Evolutionary conservation across 306 rosid species (phyloP), one percentile per base, ranked within the genome.

Genomic region (Rubus idaeus): DNA sequence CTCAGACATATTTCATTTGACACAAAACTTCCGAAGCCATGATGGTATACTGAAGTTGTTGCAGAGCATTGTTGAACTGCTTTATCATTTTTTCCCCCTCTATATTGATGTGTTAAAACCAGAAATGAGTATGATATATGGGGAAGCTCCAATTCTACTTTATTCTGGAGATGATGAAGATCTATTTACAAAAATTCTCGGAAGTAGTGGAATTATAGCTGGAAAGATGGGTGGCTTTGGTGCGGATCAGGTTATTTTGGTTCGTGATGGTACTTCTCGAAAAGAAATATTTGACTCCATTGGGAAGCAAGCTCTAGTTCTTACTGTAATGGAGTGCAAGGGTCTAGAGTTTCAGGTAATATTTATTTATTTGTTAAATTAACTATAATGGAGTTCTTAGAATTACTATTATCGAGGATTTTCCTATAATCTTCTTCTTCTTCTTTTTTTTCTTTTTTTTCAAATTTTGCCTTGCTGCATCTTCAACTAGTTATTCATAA

Each of bases 291-390:
- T 79, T 3, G 75, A 65, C 4, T 52, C 63, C 66, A 87, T 88
- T 37, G 94, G 91, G 21, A 89, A 89, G 76, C 88, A 85, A 10
- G 94, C 92, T 76, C 92, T 91, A 83, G 89, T 91, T 39, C 80
- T 91, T 63, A 91, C 97, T 0, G 79, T 89, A 50, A 17, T 91
- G 52, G 94, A 91, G 82, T 86, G 97, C 81, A 91, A 91, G 65
- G 97, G 97, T 11, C 93, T 91, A 11, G 97, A 91, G 41, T 91
- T 91, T 80, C 95, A 91, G 97, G 97, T 91, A 11, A 56, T 23
- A 51, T 21, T n/a, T 3, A 8, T 30, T 45, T 3, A 35, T 53
- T 47, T 45, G 2, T 41, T 53, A 41, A 7, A 56, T 23, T 61
- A 72, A 10, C 21, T 57, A n/a, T 21, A 30, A 30, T 30, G n/a